These are phyloP conservation scores for Amoebophrya sp. DNA, from an alignment of 169 alveolate species.

Conservation along the genomic window DNA sequence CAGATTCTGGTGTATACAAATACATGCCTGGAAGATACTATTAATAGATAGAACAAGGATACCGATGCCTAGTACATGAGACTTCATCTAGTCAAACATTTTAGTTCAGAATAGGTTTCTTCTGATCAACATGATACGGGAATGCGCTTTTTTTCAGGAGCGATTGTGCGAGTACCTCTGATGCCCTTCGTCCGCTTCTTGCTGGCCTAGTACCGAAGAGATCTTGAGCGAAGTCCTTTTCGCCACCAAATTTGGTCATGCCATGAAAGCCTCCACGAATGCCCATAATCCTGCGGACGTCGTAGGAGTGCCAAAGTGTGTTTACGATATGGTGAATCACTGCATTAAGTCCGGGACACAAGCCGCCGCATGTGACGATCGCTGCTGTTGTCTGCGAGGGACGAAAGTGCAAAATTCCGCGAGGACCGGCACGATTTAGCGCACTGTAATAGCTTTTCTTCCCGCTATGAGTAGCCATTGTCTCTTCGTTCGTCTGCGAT, in stretches of 20 bases:
- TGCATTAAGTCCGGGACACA: constrained; percentile 77
- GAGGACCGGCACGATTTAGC: constrained; percentile 62
- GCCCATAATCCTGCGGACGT: constrained; percentile 65
- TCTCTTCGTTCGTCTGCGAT: background rate
- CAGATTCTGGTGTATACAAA: no score
- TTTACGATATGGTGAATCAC: constrained; percentile 59
- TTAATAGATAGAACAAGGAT: no score
- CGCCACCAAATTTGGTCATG: constrained; percentile 54
- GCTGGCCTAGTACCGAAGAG: constrained; percentile 42
- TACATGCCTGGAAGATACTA: no score
- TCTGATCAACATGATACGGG: no score
- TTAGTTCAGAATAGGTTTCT: no score
- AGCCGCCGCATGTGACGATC: constrained; percentile 80
- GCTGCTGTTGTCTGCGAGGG: constrained; percentile 69
- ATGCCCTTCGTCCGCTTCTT: background rate
- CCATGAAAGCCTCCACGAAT: constrained; percentile 69
- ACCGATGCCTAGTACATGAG: no score
- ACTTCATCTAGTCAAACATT: no score
- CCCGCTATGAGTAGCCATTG: background rate
- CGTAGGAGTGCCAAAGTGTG: constrained; percentile 60
- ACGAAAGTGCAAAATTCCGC: constrained; percentile 60
- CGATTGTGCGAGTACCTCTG: no score
- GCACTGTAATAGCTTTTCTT: background rate
- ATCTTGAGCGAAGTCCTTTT: constrained; percentile 55
- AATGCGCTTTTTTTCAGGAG: no score